Base-by-base conservation (phyloP, 2,329 filamentous ascomycete genomes). In the Neurospora sp. region DNA sequence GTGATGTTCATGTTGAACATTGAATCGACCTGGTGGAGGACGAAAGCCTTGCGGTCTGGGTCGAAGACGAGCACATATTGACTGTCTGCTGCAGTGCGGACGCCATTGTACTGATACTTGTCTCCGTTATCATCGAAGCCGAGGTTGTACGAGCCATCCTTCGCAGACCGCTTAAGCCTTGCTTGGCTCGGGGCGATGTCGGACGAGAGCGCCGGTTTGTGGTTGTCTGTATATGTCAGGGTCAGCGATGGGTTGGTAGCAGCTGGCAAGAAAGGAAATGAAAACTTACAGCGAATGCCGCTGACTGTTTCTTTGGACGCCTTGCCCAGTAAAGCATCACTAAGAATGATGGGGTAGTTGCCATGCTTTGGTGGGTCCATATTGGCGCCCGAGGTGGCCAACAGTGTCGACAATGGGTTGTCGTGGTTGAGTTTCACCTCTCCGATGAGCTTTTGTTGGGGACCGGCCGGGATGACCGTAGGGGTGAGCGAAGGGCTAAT, bases 1-100 rank as follows among this genome's bases (percentile, higher is more conserved):
- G 87, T 89, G 69, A 97, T 81, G 79, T 97, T 97, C 90, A 97
- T 94, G 76, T 93, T 90, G 80, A 97, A 91, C 46, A 90, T 89
- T n/a, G 90, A 91, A 77, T 93, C 88, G 69, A 97, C 83, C 68
- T 89, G 89, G 81, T 97, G 93, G 69, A 97, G 85, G 38, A 96
- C 89, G 74, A 96, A 96, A 70, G 86, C 90, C 76, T 95, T 89
- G 68, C 88, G 89, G 19, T 84, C 82, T 9, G 90, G 85, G 79
- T 97, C 92, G 77, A 95, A 96, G 70, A 95, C 86, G 68, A 97
- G 85, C 43, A 90, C 86, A 76, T 87, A 90, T 77, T 89, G 85
- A 69, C 82, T 83, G 70, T 86, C 83, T 71, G 85, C 84, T 33
- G 83, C 84, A 69, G 84, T 84, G 68, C 89, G 84, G 2, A 83